Evolutionary conservation across 73 alveolate genomes (phyloP).

Genomic region (Tetrahymena thermophila): DNA sequence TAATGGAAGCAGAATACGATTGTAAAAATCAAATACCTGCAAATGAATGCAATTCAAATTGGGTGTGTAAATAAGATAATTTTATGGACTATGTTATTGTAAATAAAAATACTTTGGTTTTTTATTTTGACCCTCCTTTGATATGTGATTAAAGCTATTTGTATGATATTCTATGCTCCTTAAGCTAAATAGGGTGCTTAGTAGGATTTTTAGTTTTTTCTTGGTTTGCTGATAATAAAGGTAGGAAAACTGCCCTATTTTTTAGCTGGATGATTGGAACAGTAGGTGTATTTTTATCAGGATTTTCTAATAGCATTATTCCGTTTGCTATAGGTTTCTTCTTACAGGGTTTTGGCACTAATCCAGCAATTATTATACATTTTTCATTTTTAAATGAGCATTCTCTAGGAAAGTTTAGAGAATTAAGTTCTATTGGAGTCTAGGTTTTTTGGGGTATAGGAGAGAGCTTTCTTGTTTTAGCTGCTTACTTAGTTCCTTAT

Average conservation of each 20-base stretch:
- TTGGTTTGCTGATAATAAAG: conserved; percentile 26
- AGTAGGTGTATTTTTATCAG: conserved; percentile 4
- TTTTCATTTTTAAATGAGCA: conserved; percentile 37
- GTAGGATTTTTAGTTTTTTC: conserved; percentile 27
- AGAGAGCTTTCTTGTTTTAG: conserved; percentile 1
- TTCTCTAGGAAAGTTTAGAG: conserved; percentile 33
- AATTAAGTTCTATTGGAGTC: conserved; percentile 7
- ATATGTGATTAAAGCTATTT: not conserved
- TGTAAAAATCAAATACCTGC: conserved; percentile 4
- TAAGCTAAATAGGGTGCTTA: conserved; percentile 8
- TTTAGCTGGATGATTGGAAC: conserved; percentile 11
- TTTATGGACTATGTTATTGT: not conserved
- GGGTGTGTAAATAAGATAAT: not conserved
- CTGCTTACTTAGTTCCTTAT: conserved; percentile 14
- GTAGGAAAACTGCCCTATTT: conserved; percentile 9
- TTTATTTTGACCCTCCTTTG: not conserved
- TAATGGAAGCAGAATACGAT: not conserved
- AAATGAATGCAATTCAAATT: not conserved
- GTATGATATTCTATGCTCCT: not conserved
- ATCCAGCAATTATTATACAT: conserved; percentile 30
- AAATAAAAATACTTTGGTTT: not conserved
- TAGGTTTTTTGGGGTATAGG: conserved; percentile 28
- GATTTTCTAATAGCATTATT: not conserved
- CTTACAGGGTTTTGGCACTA: conserved; percentile 14
- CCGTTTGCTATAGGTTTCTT: conserved; percentile 4